Evolutionary conservation across 2,329 filamentous ascomycete species (phyloP).

Genomic region (Monosporascus sp.): DNA sequence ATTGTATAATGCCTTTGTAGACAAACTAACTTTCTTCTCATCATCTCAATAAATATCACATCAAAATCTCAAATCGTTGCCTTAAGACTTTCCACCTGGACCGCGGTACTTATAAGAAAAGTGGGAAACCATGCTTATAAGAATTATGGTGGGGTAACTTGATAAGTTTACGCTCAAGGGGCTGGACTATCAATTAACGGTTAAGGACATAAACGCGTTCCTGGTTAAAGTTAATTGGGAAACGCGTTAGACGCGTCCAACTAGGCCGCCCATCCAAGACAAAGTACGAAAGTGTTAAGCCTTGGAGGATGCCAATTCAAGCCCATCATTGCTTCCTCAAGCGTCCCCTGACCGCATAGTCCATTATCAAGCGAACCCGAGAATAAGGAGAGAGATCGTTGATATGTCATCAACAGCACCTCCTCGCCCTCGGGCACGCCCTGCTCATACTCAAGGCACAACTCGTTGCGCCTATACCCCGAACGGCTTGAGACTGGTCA

Average conservation of each 20-base stretch:
- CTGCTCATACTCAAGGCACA: slow-evolving; percentile 76
- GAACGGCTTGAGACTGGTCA: slow-evolving; percentile 79
- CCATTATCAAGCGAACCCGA: not conserved
- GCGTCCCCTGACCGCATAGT: no score
- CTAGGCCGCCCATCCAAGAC: no score
- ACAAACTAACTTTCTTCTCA: not conserved
- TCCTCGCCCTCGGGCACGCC: slow-evolving; percentile 54
- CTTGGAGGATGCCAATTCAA: no score
- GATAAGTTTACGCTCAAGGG: not conserved
- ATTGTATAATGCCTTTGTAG: slow-evolving; percentile 4
- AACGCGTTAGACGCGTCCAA: slow-evolving; percentile 37
- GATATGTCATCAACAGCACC: slow-evolving; percentile 35
- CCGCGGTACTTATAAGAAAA: not conserved
- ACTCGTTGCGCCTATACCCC: slow-evolving; percentile 88
- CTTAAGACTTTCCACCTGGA: not conserved
- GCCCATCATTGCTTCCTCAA: no score
- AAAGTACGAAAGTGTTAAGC: no score
- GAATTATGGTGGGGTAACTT: not conserved
- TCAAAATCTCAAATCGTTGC: slow-evolving; percentile 1
- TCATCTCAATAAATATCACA: slow-evolving; percentile 4
- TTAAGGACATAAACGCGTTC: not conserved
- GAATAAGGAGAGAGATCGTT: slow-evolving; percentile 1
- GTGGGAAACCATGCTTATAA: not conserved
- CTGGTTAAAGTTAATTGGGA: slow-evolving; percentile 26
- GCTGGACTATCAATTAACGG: not conserved